Evolutionary conservation across 164 flowering plant species (phyloP), one percentile per base, ranked within the genome.

Genomic region (Vitis amurensis): DNA sequence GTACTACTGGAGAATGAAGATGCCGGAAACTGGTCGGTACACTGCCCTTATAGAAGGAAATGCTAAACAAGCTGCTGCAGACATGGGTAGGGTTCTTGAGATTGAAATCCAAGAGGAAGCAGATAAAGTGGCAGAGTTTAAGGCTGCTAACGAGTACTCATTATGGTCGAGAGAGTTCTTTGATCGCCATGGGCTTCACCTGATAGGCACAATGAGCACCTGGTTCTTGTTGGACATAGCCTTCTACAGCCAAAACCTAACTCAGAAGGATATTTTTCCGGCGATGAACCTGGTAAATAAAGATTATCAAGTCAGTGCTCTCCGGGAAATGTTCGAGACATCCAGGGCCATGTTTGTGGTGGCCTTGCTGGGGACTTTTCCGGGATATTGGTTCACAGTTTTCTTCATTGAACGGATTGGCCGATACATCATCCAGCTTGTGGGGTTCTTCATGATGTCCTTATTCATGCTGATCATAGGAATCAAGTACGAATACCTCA

Each of bases 21-120:
- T 85, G 88, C 86, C 88, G 0, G 86, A 85, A 66, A 85, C 88
- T 2, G 84, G 83, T 9, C 80, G 88, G 8, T 85, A 85, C 83
- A 85, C 84, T 0, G 86, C 88, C 2, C 8, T 85, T 2, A 81
- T 85, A 6, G 81, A 80, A 69, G 86, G 88, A 1, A 85, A 85
- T 29, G 84, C 83, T 2, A 82, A 82, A 53, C 86, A 82, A 66
- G 86, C 86, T 0, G 84, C 87, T 0, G 16, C 59, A 1, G 88
- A 87, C 59, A 87, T 87, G 90, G 85, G 86, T 0, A 64, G 74
- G 17, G 88, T 87, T 8, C 81, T 87, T 4, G 81, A 83, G 4
- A 74, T 85, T 1, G 83, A 87, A n/a, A 75, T 87, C 31, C 74
- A 79, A 60, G 80, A 63, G 0, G 88, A 87, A 1, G 63, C 73